Evolutionary conservation across 805 yeast genomes (phyloP), one percentile per base, ranked within the genome.

Genomic region (Metschnikowia gruessii): DNA sequence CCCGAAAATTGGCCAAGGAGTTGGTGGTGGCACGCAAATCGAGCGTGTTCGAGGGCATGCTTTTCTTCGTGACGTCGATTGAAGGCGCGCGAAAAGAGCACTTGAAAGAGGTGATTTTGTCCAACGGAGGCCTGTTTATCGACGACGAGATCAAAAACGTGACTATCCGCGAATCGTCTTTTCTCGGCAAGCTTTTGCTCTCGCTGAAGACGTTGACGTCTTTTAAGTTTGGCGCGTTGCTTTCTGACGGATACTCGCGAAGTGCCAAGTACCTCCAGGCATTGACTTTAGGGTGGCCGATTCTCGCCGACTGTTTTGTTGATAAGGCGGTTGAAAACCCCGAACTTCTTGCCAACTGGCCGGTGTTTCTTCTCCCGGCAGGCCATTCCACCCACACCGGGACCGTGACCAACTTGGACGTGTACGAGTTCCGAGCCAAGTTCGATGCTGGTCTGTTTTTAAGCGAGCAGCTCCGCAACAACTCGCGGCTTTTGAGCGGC

Each of bases 231-330:
- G 88, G 77, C 1, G 91, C 91, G 1, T 68, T 87, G 29, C 64
- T 90, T 1, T 75, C 92, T 0, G 75, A 74, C 32, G 72, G 72
- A 26, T 75, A 77, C 46, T 71, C 79, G 16, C 68, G 96, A 31
- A 87, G 90, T 40, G 74, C 82, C 8, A 90, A 89, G 58, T 90
- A 85, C 60, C 61, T 90, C 9, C 94, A 87, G 57, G 81, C 85
- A 2, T 62, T 89, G 15, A 87, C 92, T 0, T 59, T 89, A 37
- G 91, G 92, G 2, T 89, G 96, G 96, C 97, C 97, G 2, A 76
- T 86, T 16, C 58, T 90, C 26, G 81, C 87, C 2, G 75, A 77
- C 46, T 59, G 64, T 8, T 89, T 77, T 53, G 67, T 88, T 3
- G 59, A 62, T 5, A 84, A 82, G 48, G 74, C 84, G 46, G 55